phyloP scores from a whole-genome alignment of 768 basidiomycete species.

The Suillus bovinus region DNA sequence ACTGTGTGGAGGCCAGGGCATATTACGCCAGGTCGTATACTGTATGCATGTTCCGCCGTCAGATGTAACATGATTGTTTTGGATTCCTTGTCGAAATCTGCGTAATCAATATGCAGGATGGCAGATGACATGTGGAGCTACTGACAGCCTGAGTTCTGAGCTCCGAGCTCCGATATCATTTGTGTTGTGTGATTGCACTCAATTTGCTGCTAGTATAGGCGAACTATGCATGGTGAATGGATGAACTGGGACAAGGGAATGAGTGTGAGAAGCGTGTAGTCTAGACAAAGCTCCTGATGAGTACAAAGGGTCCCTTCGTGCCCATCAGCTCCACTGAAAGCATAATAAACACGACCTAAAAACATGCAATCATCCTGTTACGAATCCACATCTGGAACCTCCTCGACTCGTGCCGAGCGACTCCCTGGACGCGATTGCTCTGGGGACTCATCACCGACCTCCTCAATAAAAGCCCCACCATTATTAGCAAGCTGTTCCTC shows the following conservation, averaged over 20 bases:
- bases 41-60: neutral
- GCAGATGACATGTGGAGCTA: no score
- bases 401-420: constrained; percentile 44
- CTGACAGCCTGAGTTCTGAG: no score
- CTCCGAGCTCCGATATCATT: no score
- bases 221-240: neutral
- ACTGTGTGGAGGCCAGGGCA: neutral
- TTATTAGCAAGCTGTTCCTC: constrained; percentile 43
- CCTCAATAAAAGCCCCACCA: constrained; percentile 40
- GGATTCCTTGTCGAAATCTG: neutral
- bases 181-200: no score
- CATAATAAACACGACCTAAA: neutral
- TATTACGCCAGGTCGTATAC: neutral
- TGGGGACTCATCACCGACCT: constrained; percentile 34
- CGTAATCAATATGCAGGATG: neutral
- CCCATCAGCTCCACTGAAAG: neutral
- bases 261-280: neutral
- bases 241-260: neutral
- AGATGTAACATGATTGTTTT: neutral
- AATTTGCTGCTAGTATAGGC: neutral
- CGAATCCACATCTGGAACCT: constrained; percentile 44
- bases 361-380: constrained; percentile 11
- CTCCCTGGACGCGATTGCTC: constrained; percentile 35
- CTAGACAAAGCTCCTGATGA: neutral
- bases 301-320: neutral